These are phyloP conservation scores for Rhizopogon salebrosus DNA, from an alignment of 768 basidiomycete species.

Conservation along the genomic window DNA sequence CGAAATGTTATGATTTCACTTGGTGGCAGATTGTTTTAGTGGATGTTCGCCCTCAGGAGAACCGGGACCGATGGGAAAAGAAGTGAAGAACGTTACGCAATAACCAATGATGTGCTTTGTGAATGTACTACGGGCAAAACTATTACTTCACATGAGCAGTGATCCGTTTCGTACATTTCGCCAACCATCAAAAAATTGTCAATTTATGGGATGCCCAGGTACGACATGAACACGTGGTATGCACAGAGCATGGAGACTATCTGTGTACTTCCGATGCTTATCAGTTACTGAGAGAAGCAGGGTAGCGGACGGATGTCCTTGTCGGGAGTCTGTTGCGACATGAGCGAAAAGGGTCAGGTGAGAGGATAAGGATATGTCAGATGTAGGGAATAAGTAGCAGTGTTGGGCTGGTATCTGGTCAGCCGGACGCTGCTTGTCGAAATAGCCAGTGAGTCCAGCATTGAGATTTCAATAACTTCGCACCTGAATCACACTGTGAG, in stretches of 20 bases:
- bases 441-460: neutral
- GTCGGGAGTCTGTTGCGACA: neutral
- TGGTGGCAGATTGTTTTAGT: neutral
- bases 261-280: neutral
- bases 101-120: neutral
- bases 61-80: constrained; percentile 1
- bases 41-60: neutral
- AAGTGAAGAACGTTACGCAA: neutral
- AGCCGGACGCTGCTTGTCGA: neutral
- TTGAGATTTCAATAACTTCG: neutral
- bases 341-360: neutral
- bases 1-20: neutral
- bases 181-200: neutral
- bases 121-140: neutral
- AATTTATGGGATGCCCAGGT: too few relatives aligned
- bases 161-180: neutral
- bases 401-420: neutral
- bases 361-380: neutral
- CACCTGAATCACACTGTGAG: neutral
- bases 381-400: neutral
- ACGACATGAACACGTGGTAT: neutral
- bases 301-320: neutral
- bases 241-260: neutral
- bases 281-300: neutral
- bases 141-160: neutral